Evolutionary conservation across 2,329 filamentous ascomycete genomes (phyloP).

Genomic region (Talaromyces marneffei): DNA sequence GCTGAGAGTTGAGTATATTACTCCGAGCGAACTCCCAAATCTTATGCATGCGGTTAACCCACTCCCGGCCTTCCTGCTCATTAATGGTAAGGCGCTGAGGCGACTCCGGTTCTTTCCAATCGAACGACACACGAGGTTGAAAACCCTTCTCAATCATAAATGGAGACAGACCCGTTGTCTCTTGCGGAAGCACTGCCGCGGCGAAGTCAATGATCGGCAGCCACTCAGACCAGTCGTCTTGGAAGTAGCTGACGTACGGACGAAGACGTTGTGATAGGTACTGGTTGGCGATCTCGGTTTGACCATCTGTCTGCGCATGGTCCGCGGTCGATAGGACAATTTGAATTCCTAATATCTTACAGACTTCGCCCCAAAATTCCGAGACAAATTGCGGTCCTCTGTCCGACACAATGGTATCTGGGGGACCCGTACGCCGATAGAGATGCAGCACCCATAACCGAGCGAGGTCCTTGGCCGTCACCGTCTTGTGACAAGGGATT

Average conservation of each 20-base stretch:
- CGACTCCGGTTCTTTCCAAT: neutral
- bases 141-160: neutral
- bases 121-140: constrained; percentile 8
- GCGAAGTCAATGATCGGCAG: constrained; percentile 8
- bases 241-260: constrained; percentile 2
- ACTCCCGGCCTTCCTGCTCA: neutral
- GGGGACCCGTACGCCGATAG: neutral
- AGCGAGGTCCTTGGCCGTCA: neutral
- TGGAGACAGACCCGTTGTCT: constrained; percentile 1
- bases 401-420: constrained; percentile 1
- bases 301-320: no score
- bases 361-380: neutral
- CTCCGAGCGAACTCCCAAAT: neutral
- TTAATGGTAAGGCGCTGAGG: neutral
- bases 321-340: neutral
- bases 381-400: neutral
- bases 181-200: neutral
- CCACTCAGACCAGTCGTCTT: constrained; percentile 13
- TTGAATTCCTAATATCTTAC: neutral
- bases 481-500: neutral
- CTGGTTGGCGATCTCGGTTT: constrained; percentile 5
- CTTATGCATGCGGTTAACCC: neutral
- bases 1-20: neutral
- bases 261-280: constrained; percentile 6
- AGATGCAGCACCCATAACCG: neutral